phyloP scores from a whole-genome alignment of 139 green algal species.

The Micromonas pusilla region DNA sequence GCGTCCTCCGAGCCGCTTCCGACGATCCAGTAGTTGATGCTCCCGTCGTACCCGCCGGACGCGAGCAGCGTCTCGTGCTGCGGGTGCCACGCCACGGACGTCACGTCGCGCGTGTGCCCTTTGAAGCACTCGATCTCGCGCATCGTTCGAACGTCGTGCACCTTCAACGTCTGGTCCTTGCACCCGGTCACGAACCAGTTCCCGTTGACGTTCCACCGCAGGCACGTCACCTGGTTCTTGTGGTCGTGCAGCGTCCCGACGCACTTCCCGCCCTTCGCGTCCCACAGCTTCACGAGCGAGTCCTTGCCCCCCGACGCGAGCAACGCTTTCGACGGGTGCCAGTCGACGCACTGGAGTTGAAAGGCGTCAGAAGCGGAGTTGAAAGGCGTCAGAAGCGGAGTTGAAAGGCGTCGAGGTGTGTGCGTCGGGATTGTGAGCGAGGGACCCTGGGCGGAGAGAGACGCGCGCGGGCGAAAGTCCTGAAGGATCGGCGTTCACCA shows the following conservation, averaged over 20 bases:
- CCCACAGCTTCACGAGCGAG: conserved; percentile 86
- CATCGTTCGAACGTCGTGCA: conserved; percentile 49
- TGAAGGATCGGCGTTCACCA: too few relatives aligned
- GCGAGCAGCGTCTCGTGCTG: conserved; percentile 75
- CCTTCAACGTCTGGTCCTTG: conserved; percentile 69
- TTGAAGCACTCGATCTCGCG: conserved; percentile 39
- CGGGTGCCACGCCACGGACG: conserved; percentile 72
- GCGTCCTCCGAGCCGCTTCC: conserved; percentile 35
- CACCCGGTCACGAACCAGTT: conserved; percentile 73
- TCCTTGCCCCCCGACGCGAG: conserved; percentile 77
- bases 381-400: too few relatives aligned
- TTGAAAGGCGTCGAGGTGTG: too few relatives aligned
- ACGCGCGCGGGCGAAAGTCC: too few relatives aligned
- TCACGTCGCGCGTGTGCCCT: conserved; percentile 76
- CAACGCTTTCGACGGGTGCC: conserved; percentile 74
- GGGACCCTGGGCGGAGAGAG: too few relatives aligned
- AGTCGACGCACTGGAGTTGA: conserved; percentile 74
- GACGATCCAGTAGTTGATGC: conserved; percentile 69
- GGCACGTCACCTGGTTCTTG: conserved; percentile 61
- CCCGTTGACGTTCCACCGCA: conserved; percentile 78
- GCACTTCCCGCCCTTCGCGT: conserved; percentile 49
- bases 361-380: too few relatives aligned
- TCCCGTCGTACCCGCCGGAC: conserved; percentile 59
- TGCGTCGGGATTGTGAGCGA: too few relatives aligned
- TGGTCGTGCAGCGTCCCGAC: conserved; percentile 74